A percentile compares a stretch with the other conserved stretches of the same genome.
phyloP scores from a whole-genome alignment of 768 basidiomycete species.

The Tulasnella sp. region DNA sequence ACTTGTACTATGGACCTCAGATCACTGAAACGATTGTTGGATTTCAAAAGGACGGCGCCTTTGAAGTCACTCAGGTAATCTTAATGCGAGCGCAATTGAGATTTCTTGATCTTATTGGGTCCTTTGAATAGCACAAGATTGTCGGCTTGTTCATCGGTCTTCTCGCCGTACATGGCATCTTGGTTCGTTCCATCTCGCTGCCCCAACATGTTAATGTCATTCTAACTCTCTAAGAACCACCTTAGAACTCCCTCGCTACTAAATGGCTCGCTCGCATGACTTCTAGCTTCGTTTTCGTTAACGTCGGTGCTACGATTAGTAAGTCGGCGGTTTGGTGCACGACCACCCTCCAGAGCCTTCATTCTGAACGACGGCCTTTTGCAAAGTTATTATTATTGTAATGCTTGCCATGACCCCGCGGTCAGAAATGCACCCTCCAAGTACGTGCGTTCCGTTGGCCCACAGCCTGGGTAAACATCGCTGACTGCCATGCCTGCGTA shows the following conservation, averaged over 20 bases:
- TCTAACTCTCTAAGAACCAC: background rate
- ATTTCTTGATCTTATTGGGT: background rate
- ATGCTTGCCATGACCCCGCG: constrained; percentile 70
- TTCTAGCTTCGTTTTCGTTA: constrained; percentile 77
- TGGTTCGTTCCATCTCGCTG: constrained; percentile 41
- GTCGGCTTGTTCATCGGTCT: constrained; percentile 76
- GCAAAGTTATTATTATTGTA: constrained; percentile 76
- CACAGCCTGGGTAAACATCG: background rate
- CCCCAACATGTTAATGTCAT: background rate
- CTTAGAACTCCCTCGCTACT: constrained; percentile 67
- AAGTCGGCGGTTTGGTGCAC: constrained; percentile 33
- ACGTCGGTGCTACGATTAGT: constrained; percentile 73
- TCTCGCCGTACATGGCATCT: constrained; percentile 69
- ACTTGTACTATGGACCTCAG: no score
- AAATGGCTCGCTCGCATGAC: constrained; percentile 70
- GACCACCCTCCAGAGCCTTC: background rate
- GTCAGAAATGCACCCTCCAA: constrained; percentile 72
- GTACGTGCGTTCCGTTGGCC: background rate
- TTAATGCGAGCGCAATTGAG: background rate
- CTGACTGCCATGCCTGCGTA: constrained; percentile 1
- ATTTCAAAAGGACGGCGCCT: constrained; percentile 48
- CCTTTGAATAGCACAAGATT: constrained; percentile 51
- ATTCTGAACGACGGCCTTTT: background rate
- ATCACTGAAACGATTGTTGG: constrained; percentile 8
- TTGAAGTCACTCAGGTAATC: constrained; percentile 50